Percentiles rank a stretch among this genome's conserved stretches.
phyloP scores from a whole-genome alignment of 257 asterid genomes.

The Salvia rosmarinus region DNA sequence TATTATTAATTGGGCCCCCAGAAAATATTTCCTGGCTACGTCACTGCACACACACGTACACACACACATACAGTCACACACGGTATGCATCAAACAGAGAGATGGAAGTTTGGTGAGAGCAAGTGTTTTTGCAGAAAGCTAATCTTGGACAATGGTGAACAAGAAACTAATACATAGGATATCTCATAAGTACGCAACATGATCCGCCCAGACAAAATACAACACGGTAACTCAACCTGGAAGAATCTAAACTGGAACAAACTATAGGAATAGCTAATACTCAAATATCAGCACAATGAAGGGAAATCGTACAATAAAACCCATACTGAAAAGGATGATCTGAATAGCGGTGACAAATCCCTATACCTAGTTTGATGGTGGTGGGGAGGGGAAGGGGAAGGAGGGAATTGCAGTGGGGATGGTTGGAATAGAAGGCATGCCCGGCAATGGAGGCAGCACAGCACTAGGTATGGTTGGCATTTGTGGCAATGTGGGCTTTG shows the following conservation, averaged over 20 bases:
- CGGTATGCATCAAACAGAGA: too few relatives aligned
- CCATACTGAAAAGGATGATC: background rate
- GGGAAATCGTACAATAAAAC: background rate
- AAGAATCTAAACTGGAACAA: background rate
- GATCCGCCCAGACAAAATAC: conserved; percentile 20
- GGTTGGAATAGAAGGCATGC: background rate
- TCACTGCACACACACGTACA: too few relatives aligned
- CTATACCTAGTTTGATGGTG: conserved; percentile 37
- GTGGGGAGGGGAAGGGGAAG: conserved; percentile 44
- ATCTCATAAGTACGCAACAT: conserved; percentile 18
- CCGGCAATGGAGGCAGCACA: conserved; percentile 36
- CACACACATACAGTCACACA: conserved; percentile 11
- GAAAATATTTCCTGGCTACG: too few relatives aligned
- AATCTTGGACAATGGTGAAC: background rate
- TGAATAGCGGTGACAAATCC: conserved; percentile 2
- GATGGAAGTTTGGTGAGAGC: too few relatives aligned
- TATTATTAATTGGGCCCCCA: too few relatives aligned
- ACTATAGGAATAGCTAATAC: conserved; percentile 3
- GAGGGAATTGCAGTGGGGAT: conserved; percentile 39
- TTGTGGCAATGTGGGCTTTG: background rate
- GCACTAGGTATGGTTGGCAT: conserved; percentile 38
- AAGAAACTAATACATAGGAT: conserved; percentile 18
- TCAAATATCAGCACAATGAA: background rate
- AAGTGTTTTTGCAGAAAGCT: background rate
- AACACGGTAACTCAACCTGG: conserved; percentile 11